Evolutionary conservation across 2,329 filamentous ascomycete species (phyloP).

Genomic region (Sordariomycetes sp.): DNA sequence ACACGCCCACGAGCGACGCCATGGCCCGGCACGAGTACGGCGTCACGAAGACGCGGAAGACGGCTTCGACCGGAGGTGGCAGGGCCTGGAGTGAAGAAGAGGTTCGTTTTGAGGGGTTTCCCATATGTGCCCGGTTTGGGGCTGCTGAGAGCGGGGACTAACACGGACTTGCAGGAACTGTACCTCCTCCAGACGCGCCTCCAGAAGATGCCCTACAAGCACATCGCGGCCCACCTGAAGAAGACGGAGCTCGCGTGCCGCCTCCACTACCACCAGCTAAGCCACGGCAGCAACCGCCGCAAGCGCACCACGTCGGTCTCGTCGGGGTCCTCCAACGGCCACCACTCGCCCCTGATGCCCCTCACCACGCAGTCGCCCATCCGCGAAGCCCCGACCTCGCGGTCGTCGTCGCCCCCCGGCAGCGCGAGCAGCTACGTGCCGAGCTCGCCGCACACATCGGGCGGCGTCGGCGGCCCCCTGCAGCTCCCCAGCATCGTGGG

Average conservation of each 20-base stretch:
- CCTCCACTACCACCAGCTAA: constrained; percentile 78
- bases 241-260: constrained; percentile 84
- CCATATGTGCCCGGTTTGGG: neutral
- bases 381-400: constrained; percentile 28
- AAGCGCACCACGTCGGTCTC: constrained; percentile 65
- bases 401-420: constrained; percentile 36
- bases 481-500: constrained; percentile 44
- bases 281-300: constrained; percentile 70
- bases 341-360: constrained; percentile 39
- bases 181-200: constrained; percentile 76
- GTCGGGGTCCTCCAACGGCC: constrained; percentile 40
- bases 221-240: constrained; percentile 74
- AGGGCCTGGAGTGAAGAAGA: constrained; percentile 81
- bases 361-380: constrained; percentile 38
- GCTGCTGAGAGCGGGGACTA: neutral
- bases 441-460: constrained; percentile 25
- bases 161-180: constrained; percentile 46
- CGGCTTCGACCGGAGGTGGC: constrained; percentile 61
- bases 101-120: constrained; percentile 34
- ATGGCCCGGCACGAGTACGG: constrained; percentile 49
- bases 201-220: constrained; percentile 86
- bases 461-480: constrained; percentile 18
- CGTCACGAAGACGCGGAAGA: constrained; percentile 55
- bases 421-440: constrained; percentile 33
- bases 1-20: constrained; percentile 40